phyloP scores from a whole-genome alignment of 2,329 filamentous ascomycete species.

The Ceratocystiopsis brevicomis region DNA sequence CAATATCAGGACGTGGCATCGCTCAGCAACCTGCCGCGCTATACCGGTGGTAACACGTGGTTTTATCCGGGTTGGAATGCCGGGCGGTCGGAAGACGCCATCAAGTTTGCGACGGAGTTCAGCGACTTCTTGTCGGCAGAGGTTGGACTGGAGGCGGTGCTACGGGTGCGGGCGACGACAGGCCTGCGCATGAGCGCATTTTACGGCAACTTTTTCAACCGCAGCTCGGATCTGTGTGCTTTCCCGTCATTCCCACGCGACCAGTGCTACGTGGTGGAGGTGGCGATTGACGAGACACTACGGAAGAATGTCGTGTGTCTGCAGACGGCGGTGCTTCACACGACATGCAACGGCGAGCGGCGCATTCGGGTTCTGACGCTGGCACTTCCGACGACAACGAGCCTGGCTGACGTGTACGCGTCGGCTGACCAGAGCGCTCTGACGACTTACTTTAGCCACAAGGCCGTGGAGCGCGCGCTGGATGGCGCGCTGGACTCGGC shows the following conservation, averaged over 20 bases:
- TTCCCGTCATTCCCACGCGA: constrained; percentile 97
- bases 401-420: constrained; percentile 76
- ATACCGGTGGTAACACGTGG: constrained; percentile 94
- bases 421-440: constrained; percentile 90
- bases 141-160: constrained; percentile 87
- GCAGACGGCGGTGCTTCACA: constrained; percentile 89
- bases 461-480: constrained; percentile 80
- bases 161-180: constrained; percentile 86
- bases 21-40: constrained; percentile 82
- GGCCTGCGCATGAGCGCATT: constrained; percentile 93
- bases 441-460: constrained; percentile 88
- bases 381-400: constrained; percentile 80
- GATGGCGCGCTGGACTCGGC: constrained; percentile 69
- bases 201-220: constrained; percentile 99
- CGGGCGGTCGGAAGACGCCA: constrained; percentile 78
- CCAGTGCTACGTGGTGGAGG: constrained; percentile 93
- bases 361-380: constrained; percentile 89
- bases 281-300: constrained; percentile 89
- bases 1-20: constrained; percentile 96
- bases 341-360: constrained; percentile 91
- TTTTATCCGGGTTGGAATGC: constrained; percentile 98
- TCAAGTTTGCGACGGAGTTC: constrained; percentile 94
- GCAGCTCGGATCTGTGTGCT: constrained; percentile 89
- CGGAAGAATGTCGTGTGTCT: constrained; percentile 82
- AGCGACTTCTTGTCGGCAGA: constrained; percentile 93